A percentile compares a stretch with the other conserved stretches of the same genome.
Conservation (phyloP, 208 protist genomes). For the Leishmania tarentolae region DNA sequence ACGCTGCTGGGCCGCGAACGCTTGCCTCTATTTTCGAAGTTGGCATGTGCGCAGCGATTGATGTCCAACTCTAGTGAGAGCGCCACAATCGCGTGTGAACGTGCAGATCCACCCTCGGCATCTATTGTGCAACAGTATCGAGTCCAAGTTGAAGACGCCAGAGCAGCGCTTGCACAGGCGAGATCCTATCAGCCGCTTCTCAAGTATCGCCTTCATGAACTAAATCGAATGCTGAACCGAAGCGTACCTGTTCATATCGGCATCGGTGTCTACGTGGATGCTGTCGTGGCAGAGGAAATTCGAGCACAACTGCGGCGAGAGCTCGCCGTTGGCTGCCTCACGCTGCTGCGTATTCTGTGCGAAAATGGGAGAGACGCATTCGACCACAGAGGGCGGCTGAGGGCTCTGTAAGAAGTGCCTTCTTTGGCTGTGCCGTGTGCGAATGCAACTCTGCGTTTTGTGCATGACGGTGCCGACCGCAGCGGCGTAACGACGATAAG, state of each 20-base stretch:
- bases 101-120: neutral
- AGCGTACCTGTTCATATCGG: neutral
- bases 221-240: slow-evolving; percentile 3
- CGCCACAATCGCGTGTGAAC: too few species aligned
- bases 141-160: neutral
- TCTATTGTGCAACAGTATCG: neutral
- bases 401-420: neutral
- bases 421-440: neutral
- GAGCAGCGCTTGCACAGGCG: neutral
- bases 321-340: slow-evolving; percentile 12
- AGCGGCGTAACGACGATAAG: too few species aligned
- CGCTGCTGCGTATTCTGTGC: slow-evolving; percentile 23
- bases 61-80: neutral
- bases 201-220: slow-evolving; percentile 15
- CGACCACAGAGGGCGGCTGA: slow-evolving; percentile 2
- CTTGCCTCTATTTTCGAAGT: slow-evolving; percentile 1
- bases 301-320: slow-evolving; percentile 15
- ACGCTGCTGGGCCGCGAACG: neutral
- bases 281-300: neutral
- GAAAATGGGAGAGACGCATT: neutral
- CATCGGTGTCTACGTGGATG: neutral
- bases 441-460: neutral
- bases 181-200: slow-evolving; percentile 4
- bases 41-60: slow-evolving; percentile 9
- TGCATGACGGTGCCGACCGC: neutral